Percentiles rank a stretch among this genome's conserved stretches.
Conservation (phyloP, 768 basidiomycete genomes). For the Chalciporus sphaerocephalus region DNA sequence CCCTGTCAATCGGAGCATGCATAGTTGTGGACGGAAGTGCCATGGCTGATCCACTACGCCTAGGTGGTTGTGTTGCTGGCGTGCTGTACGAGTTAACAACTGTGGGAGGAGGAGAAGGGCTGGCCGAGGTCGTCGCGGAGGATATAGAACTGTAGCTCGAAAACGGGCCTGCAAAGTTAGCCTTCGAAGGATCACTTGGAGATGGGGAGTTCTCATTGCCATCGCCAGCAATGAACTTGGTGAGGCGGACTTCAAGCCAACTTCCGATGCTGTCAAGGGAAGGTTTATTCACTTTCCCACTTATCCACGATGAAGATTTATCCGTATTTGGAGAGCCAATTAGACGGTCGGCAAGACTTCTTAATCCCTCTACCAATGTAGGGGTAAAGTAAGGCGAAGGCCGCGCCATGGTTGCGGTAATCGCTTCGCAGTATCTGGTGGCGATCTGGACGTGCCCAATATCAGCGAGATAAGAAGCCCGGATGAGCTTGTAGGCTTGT, state of each 20-base stretch:
- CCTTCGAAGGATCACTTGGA: slow-evolving; percentile 32
- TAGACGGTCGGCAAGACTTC: slow-evolving; percentile 74
- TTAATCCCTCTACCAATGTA: slow-evolving; percentile 67
- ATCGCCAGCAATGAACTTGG: slow-evolving; percentile 93
- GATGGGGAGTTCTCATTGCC: slow-evolving; percentile 46
- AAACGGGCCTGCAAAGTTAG: slow-evolving; percentile 71
- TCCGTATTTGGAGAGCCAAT: slow-evolving; percentile 67
- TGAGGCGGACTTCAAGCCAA: slow-evolving; percentile 89
- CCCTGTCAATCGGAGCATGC: slow-evolving; percentile 57
- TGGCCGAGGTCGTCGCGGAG: slow-evolving; percentile 68
- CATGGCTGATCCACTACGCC: slow-evolving; percentile 68
- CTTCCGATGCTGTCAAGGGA: slow-evolving; percentile 88
- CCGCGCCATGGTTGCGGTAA: slow-evolving; percentile 60
- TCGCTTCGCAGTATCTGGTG: slow-evolving; percentile 87
- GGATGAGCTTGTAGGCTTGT: slow-evolving; percentile 81
- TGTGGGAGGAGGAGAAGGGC: slow-evolving; percentile 71
- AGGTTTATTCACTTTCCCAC: slow-evolving; percentile 81
- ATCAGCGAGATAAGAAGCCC: slow-evolving; percentile 74
- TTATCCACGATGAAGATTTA: slow-evolving; percentile 81
- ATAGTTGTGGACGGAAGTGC: slow-evolving; percentile 46
- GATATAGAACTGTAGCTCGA: slow-evolving; percentile 92
- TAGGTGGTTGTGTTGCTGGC: slow-evolving; percentile 41
- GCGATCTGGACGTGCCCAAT: slow-evolving; percentile 75
- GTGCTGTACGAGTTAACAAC: slow-evolving; percentile 36
- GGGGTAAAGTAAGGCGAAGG: slow-evolving; percentile 64